phyloP scores from a whole-genome alignment of 306 rosid species.

The Malus asiatica region DNA sequence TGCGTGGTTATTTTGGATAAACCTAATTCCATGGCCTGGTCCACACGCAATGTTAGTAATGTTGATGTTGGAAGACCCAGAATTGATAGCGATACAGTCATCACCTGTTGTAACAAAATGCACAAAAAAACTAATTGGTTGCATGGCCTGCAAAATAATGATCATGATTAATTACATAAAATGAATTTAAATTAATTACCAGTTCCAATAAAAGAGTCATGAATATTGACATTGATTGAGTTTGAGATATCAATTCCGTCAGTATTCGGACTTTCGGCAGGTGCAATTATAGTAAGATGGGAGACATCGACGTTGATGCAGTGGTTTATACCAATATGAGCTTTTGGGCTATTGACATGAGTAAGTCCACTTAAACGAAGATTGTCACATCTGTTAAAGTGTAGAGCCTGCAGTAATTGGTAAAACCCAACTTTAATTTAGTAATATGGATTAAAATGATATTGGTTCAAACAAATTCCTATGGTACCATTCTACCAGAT shows the following conservation, averaged over 20 bases:
- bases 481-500: no score
- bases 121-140: not conserved
- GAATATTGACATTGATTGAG: slow-evolving; percentile 1
- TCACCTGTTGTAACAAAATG: slow-evolving; percentile 25
- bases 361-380: not conserved
- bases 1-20: not conserved
- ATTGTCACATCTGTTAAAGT: not conserved
- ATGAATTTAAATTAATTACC: slow-evolving; percentile 4
- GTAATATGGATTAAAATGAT: not conserved
- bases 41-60: slow-evolving; percentile 30
- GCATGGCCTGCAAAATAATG: not conserved
- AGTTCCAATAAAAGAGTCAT: slow-evolving; percentile 11
- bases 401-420: slow-evolving; percentile 1
- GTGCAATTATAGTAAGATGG: slow-evolving; percentile 11
- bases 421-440: not conserved
- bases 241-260: slow-evolving; percentile 19
- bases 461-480: not conserved
- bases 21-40: slow-evolving; percentile 62
- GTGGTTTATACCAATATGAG: not conserved
- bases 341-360: slow-evolving; percentile 4
- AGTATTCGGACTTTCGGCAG: slow-evolving; percentile 19
- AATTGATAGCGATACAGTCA: slow-evolving; percentile 40
- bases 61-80: slow-evolving; percentile 15
- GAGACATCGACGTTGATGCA: not conserved
- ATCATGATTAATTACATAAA: not conserved